phyloP scores from a whole-genome alignment of 2,329 filamentous ascomycete genomes.

The Xylaria sp. region DNA sequence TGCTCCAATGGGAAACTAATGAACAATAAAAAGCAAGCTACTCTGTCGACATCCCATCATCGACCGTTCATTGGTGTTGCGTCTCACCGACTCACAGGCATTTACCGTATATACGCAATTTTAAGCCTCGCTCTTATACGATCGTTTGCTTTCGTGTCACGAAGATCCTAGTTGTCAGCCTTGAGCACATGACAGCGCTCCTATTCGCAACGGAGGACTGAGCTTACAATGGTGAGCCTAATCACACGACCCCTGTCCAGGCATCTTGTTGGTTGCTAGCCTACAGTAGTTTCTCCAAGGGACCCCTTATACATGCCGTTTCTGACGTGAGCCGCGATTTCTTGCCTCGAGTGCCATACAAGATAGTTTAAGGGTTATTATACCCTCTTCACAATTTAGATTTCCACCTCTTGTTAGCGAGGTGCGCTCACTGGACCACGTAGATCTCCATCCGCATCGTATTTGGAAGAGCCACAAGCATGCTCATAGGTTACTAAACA shows the following conservation, averaged over 20 bases:
- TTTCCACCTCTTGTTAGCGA: slow-evolving; percentile 17
- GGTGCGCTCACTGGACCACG: slow-evolving; percentile 25
- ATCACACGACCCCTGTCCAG: slow-evolving; percentile 10
- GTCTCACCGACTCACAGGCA: slow-evolving; percentile 10
- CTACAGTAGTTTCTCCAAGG: slow-evolving; percentile 3
- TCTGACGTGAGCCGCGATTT: slow-evolving; percentile 32
- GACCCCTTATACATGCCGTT: slow-evolving; percentile 8
- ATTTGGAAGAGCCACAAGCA: slow-evolving; percentile 23
- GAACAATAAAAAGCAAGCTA: slow-evolving; percentile 4
- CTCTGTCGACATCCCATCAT: slow-evolving; percentile 1
- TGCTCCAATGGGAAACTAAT: slow-evolving; percentile 9
- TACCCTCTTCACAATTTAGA: slow-evolving; percentile 10
- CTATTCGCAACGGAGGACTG: slow-evolving; percentile 2
- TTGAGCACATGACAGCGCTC: slow-evolving; percentile 7
- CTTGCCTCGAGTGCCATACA: slow-evolving; percentile 18
- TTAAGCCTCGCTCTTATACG: slow-evolving; percentile 27
- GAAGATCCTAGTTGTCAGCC: slow-evolving; percentile 16
- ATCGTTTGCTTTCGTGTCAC: slow-evolving; percentile 18
- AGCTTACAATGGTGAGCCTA: slow-evolving; percentile 8
- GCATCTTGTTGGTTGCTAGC: slow-evolving; percentile 5
- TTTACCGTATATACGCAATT: slow-evolving; percentile 6
- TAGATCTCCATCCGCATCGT: slow-evolving; percentile 14
- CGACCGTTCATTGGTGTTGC: slow-evolving; percentile 15
- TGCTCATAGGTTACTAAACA: slow-evolving; percentile 13
- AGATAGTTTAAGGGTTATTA: slow-evolving; percentile 3